phyloP scores from a whole-genome alignment of 768 basidiomycete genomes.

The Rhizopogon sp. region DNA sequence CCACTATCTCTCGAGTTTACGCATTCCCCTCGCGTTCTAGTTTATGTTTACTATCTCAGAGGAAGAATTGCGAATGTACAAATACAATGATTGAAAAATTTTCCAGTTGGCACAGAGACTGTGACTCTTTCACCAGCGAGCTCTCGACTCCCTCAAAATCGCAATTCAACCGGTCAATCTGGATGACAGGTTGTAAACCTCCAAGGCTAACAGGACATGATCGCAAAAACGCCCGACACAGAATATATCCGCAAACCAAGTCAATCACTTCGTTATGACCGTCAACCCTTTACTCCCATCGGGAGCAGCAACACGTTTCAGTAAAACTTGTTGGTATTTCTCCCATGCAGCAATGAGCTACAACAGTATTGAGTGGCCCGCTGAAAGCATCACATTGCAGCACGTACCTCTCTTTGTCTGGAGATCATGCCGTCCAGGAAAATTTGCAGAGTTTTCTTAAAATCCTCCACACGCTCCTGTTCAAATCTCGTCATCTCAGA shows the following conservation, averaged over 20 bases:
- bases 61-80: too few species aligned
- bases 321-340: conserved; percentile 66
- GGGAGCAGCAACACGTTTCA: conserved; percentile 39
- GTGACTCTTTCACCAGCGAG: background rate
- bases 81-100: too few species aligned
- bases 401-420: conserved; percentile 71
- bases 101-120: too few species aligned
- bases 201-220: background rate
- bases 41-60: too few species aligned
- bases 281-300: background rate
- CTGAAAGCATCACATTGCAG: background rate
- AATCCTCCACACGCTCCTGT: conserved; percentile 89
- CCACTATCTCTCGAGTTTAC: too few species aligned
- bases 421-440: conserved; percentile 86
- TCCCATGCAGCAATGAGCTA: conserved; percentile 81
- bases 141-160: too few species aligned
- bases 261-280: background rate
- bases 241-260: background rate
- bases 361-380: background rate
- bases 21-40: too few species aligned
- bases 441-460: conserved; percentile 76
- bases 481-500: conserved; percentile 88
- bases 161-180: background rate
- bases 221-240: background rate
- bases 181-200: background rate